A percentile compares a stretch with the other conserved stretches of the same genome.
Evolutionary conservation across 148 eudicot genomes (phyloP).

Genomic region (Euryodendron excelsum): DNA sequence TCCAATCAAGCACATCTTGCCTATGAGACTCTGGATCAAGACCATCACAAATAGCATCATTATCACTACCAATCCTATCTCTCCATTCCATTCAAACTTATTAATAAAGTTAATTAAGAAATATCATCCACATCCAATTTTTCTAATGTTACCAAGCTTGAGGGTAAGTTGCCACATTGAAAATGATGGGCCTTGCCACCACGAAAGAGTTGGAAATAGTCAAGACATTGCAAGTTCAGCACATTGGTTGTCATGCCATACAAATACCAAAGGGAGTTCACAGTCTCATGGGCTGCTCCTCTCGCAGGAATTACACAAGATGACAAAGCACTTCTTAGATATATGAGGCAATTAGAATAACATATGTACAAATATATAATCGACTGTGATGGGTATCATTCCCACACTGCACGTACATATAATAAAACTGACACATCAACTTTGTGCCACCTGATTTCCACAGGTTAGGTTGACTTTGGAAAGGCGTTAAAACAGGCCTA

Average conservation of each 20-base stretch:
- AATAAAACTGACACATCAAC: not conserved
- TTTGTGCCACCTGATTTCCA: not conserved
- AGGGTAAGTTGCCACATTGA: not conserved
- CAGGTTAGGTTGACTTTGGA: not conserved
- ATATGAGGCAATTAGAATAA: not conserved
- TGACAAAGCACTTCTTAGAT: not conserved
- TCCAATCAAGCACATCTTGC: constrained; percentile 66
- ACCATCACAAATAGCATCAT: not conserved
- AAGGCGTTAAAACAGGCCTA: too few relatives aligned
- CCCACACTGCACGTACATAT: not conserved
- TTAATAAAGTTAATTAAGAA: not conserved
- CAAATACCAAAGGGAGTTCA: not conserved
- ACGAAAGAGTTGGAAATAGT: not conserved
- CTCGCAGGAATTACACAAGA: not conserved
- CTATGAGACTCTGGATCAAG: constrained; percentile 41
- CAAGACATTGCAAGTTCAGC: not conserved
- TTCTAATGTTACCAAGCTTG: not conserved
- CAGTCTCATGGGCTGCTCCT: not conserved
- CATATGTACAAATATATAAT: not conserved
- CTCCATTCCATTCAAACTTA: not conserved
- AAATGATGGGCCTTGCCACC: not conserved
- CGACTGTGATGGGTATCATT: not conserved
- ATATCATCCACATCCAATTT: not conserved
- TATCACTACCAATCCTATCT: not conserved
- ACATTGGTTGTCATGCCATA: not conserved